Base-by-base conservation (phyloP, 495 filamentous ascomycete species). In the Aspergillus wentii region DNA sequence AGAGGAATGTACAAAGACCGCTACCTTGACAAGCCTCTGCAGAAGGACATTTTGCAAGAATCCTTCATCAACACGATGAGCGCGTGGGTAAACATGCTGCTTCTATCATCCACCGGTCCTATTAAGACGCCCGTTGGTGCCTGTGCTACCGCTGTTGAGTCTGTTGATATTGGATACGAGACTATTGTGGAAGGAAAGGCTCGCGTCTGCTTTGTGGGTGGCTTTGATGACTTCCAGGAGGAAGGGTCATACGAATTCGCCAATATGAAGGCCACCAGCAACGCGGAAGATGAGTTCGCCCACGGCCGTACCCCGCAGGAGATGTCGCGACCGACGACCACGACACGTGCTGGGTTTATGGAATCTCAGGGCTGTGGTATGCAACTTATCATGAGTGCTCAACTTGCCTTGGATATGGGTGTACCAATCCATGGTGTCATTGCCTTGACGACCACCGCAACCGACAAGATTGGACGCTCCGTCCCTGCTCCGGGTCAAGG, bases 21-120 rank as follows among this genome's bases (percentile, higher is more conserved):
- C 33, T 97, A 80, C 78, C 71, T 95, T 35, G 92, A 98, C 68
- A 92, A 89, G 66, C 92, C 92, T n/a, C 73, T 97, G 15, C 92
- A 99, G 62, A 99, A 97, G 67, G 92, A 99, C 59, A 95, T 99
- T 50, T 73, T 99, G 23, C 92, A 99, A 56, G 92, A 99, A 63
- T 97, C 92, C 3, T 99, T 99, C 76, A 97, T 99, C 74, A 99
- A 99, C 68, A 97, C 92, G 17, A 99, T 99, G 92, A 82, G 86
- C 44, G 92, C 92, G 5, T 99, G 92, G 92, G 90, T 97, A 36
- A 99, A 99, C 71, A 97, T 99, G 92, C 64, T 99, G 56, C 69
- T 99, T 29, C 64, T 99, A 38, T 97, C 92, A 10, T 96, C 94
- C 11, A 96, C 92, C 26, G 92, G 92, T 44, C 92, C 92, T 13